phyloP scores from a whole-genome alignment of 2,329 filamentous ascomycete species.

The Stagonosporopsis vannaccii region DNA sequence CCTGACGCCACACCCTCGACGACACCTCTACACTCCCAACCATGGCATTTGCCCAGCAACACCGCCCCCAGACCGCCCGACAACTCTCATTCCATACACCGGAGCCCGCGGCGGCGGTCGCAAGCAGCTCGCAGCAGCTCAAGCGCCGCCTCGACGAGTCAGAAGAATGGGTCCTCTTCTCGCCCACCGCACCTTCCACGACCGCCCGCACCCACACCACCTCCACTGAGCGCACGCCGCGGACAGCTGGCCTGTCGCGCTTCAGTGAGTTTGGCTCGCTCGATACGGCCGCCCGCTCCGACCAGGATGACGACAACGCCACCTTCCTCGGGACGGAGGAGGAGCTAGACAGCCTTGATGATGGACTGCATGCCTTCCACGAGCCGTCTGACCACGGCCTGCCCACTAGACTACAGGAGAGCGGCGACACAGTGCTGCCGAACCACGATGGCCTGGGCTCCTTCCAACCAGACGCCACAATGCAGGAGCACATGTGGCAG shows the following conservation, averaged over 20 bases:
- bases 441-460: conserved; percentile 90
- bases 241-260: conserved; percentile 73
- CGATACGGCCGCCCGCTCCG: conserved; percentile 70
- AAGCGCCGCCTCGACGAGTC: conserved; percentile 69
- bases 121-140: conserved; percentile 46
- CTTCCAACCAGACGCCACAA: conserved; percentile 71
- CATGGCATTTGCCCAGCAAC: conserved; percentile 52
- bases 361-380: conserved; percentile 87
- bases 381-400: conserved; percentile 59
- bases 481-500: conserved; percentile 87
- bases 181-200: conserved; percentile 65
- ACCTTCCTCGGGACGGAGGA: conserved; percentile 61
- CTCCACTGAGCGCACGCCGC: conserved; percentile 68
- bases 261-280: conserved; percentile 83
- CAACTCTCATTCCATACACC: conserved; percentile 45
- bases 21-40: conserved; percentile 10
- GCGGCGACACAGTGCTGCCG: conserved; percentile 77
- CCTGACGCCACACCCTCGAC: conserved; percentile 17
- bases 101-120: conserved; percentile 32
- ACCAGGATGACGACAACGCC: conserved; percentile 48
- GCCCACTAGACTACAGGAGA: conserved; percentile 60
- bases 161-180: conserved; percentile 97
- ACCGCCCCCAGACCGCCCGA: conserved; percentile 45
- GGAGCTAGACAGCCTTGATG: conserved; percentile 92
- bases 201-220: conserved; percentile 75